Evolutionary conservation across 179 eudicot species (phyloP), one percentile per base, ranked within the genome.

Genomic region (Beta corolliflora): DNA sequence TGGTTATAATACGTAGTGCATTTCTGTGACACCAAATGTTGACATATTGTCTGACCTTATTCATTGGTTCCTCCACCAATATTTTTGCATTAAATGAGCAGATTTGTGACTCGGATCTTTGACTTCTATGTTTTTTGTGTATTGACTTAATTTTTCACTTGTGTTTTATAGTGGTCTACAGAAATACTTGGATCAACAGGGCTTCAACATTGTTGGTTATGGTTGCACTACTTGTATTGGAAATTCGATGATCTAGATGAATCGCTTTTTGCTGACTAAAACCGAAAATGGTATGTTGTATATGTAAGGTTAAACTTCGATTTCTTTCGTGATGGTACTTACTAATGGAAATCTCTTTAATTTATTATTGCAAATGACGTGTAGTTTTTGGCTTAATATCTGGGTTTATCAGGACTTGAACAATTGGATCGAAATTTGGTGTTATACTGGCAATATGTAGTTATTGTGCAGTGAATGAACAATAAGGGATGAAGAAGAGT

Each of bases 181-280:
- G 83, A 89, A 91, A 83, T 96, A 94, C 85, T 84, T 94, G 82
- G 89, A 92, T 88, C 93, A 93, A 82, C 99, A 93, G 83, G 99
- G 99, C 23, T 96, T 96, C 85, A 77, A 88, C 48, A 86, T 91
- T 84, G 99, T 96, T 87, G 99, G 98, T 63, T 94, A 90, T 86
- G 99, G 99, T 53, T 96, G 99, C 97, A 96, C 99, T 74, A 96
- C 98, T 9, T 96, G 99, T 78, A 94, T 96, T 79, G 98, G 99
- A 25, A 96, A 96, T 96, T 98, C 59, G 99, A 98, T 69, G 99
- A 96, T 25, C 94, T 96, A 81, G 89, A 96, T 84, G 99, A 96
- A 75, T 89, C n/a, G 97, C 14, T 96, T 82, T 70, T 97, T 80
- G 88, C 98, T n/a, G 81, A 93, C 93, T 53, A 94, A 94, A 83